Evolutionary conservation across 169 alveolate genomes (phyloP).

Genomic region (Babesia ovata): DNA sequence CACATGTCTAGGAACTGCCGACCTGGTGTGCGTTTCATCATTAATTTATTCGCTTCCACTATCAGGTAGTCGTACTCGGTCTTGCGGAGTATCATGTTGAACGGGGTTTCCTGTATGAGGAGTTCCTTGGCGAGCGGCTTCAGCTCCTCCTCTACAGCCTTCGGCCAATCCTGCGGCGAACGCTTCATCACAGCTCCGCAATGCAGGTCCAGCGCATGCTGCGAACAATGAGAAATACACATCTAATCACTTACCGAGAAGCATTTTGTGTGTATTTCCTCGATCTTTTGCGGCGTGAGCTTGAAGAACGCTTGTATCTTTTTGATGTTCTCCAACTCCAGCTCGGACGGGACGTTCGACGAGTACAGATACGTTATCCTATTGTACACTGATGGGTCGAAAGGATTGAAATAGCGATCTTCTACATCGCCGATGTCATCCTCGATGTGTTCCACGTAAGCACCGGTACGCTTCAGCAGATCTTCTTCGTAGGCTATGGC

Average conservation of each 20-base stretch:
- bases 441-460: conserved; percentile 37
- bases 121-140: conserved; percentile 20
- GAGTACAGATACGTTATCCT: conserved; percentile 50
- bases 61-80: conserved; percentile 41
- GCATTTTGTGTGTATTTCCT: conserved; percentile 49
- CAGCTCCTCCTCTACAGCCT: conserved; percentile 8
- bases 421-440: conserved; percentile 53
- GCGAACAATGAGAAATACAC: neutral
- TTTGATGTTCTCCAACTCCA: conserved; percentile 29
- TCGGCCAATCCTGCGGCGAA: conserved; percentile 23
- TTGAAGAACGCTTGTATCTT: conserved; percentile 45
- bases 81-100: conserved; percentile 29
- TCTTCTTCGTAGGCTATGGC: conserved; percentile 45
- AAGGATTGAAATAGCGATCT: conserved; percentile 49
- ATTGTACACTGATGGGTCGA: conserved; percentile 39
- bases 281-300: conserved; percentile 24
- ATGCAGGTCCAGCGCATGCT: conserved; percentile 23
- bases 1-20: conserved; percentile 16
- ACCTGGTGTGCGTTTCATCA: conserved; percentile 40
- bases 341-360: conserved; percentile 22
- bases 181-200: conserved; percentile 10
- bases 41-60: conserved; percentile 25
- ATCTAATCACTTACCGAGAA: conserved; percentile 11
- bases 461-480: conserved; percentile 47
- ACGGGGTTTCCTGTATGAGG: conserved; percentile 8